phyloP scores from a whole-genome alignment of 2,329 filamentous ascomycete species.

The Paracorniculantispora psalliotae region DNA sequence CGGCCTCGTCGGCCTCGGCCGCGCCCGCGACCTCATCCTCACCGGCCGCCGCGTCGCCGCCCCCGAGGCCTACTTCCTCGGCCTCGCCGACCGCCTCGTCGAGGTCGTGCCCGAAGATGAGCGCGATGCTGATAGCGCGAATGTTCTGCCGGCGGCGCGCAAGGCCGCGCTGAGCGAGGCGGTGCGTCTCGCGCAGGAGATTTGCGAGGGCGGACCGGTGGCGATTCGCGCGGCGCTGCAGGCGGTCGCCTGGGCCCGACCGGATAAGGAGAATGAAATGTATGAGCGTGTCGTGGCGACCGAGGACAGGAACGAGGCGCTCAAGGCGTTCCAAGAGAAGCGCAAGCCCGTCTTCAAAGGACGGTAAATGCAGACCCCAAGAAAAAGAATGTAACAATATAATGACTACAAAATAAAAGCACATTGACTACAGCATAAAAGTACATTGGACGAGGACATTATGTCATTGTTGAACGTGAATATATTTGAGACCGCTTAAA shows the following conservation, averaged over 20 bases:
- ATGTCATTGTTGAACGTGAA: not conserved
- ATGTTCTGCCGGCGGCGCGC: constrained; percentile 54
- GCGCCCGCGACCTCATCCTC: constrained; percentile 85
- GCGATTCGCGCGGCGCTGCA: constrained; percentile 74
- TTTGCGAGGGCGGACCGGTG: constrained; percentile 84
- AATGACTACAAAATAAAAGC: not conserved
- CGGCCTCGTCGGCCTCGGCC: constrained; percentile 68
- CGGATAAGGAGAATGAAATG: constrained; percentile 79
- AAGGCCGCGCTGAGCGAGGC: constrained; percentile 69
- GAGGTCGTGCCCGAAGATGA: constrained; percentile 62
- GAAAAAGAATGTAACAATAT: constrained; percentile 2
- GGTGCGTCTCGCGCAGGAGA: constrained; percentile 72
- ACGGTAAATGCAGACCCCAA: constrained; percentile 29
- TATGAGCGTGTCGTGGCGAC: constrained; percentile 80
- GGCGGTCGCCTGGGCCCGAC: constrained; percentile 68
- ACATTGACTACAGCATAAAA: no score
- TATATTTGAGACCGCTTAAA: not conserved
- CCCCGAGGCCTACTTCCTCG: constrained; percentile 85
- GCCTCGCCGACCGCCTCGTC: constrained; percentile 84
- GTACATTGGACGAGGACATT: not conserved
- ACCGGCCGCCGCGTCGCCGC: constrained; percentile 82
- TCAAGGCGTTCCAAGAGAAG: constrained; percentile 73
- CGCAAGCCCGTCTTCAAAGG: constrained; percentile 56
- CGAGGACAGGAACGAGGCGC: constrained; percentile 81
- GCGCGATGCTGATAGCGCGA: constrained; percentile 29